phyloP scores from a whole-genome alignment of 495 filamentous ascomycete species.

The Cercophora scortea region DNA sequence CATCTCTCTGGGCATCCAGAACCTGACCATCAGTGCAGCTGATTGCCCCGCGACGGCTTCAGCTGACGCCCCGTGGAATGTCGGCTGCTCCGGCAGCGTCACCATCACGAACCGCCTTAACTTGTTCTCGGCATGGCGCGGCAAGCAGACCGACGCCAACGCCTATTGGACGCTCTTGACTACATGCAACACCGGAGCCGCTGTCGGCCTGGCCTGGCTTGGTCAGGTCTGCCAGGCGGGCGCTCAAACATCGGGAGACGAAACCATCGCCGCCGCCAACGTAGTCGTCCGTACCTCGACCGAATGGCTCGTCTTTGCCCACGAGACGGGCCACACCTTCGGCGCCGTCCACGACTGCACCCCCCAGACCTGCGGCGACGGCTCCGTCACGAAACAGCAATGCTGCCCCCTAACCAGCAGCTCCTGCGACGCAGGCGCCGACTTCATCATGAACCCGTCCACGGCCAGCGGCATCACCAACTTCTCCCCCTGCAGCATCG shows the following conservation, averaged over 20 bases:
- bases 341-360: constrained; percentile 94
- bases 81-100: constrained; percentile 52
- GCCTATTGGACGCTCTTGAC: constrained; percentile 93
- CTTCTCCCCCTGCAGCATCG: constrained; percentile 84
- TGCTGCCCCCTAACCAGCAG: constrained; percentile 74
- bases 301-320: constrained; percentile 96
- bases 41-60: constrained; percentile 61
- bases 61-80: constrained; percentile 69
- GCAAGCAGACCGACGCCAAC: constrained; percentile 60
- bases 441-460: constrained; percentile 94
- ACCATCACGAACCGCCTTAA: constrained; percentile 75
- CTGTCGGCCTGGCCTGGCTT: constrained; percentile 90
- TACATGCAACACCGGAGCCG: constrained; percentile 73
- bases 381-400: constrained; percentile 56
- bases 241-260: constrained; percentile 39
- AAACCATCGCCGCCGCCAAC: constrained; percentile 76
- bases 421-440: constrained; percentile 65
- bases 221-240: constrained; percentile 74
- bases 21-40: constrained; percentile 65
- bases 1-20: constrained; percentile 80
- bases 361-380: constrained; percentile 52
- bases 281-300: constrained; percentile 77
- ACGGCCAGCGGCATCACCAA: constrained; percentile 59
- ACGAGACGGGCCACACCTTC: constrained; percentile 92
- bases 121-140: constrained; percentile 83